Percentiles rank a stretch among this genome's conserved stretches.
Evolutionary conservation across 1,139 yeast species (phyloP).

Genomic region (Candida glucosophila): DNA sequence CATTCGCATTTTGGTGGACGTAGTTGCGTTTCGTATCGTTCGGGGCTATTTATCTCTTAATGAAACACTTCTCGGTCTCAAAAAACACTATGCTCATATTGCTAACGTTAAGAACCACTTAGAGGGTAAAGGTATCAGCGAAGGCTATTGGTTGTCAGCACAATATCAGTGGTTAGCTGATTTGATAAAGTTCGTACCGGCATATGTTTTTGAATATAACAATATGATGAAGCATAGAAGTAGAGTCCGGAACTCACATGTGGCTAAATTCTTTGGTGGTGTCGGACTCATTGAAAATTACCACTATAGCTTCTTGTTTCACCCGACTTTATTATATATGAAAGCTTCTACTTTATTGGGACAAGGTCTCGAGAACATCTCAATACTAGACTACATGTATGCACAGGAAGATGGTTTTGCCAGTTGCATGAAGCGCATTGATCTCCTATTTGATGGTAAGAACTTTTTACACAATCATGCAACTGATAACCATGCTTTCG

Average conservation of each 20-base stretch:
- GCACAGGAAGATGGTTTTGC: too few species aligned
- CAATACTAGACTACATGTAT: constrained; percentile 9
- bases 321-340: constrained; percentile 21
- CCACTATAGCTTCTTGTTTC: constrained; percentile 17
- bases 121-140: constrained; percentile 5
- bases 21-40: constrained; percentile 54
- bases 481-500: too few species aligned
- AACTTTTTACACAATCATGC: too few species aligned
- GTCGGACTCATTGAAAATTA: constrained; percentile 17
- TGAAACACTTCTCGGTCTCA: constrained; percentile 49
- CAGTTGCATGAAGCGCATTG: too few species aligned
- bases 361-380: neutral
- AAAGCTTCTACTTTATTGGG: constrained; percentile 12
- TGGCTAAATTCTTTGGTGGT: constrained; percentile 25
- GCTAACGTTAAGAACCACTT: constrained; percentile 23
- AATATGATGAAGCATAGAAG: constrained; percentile 1
- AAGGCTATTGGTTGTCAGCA: constrained; percentile 32
- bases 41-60: constrained; percentile 55
- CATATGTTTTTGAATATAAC: constrained; percentile 26
- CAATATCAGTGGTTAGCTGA: constrained; percentile 52
- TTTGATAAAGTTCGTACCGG: constrained; percentile 38
- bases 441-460: too few species aligned
- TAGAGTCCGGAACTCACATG: constrained; percentile 5
- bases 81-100: constrained; percentile 58
- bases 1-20: constrained; percentile 45